phyloP scores from a whole-genome alignment of 2,329 filamentous ascomycete genomes.

The Aspergillus fumigatiaffinis region DNA sequence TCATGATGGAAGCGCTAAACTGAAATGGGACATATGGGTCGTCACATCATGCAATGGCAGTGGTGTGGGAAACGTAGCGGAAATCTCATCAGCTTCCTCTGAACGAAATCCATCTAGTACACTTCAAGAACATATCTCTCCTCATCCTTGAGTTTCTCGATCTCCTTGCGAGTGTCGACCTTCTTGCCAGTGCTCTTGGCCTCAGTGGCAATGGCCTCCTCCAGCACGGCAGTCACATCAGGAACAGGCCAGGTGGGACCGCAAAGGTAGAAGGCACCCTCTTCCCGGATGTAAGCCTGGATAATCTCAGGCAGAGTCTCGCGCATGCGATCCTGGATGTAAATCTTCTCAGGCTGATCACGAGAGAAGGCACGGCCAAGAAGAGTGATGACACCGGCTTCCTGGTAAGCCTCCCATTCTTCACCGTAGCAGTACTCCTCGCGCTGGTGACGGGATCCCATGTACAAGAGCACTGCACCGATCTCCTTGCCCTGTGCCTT shows the following conservation, averaged over 20 bases:
- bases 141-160: slow-evolving; percentile 95
- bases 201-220: slow-evolving; percentile 82
- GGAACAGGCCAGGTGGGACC: slow-evolving; percentile 98
- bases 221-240: slow-evolving; percentile 87
- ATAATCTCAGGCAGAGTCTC: slow-evolving; percentile 79
- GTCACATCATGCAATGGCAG: slow-evolving; percentile 3
- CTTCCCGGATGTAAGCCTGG: slow-evolving; percentile 78
- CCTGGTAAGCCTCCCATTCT: slow-evolving; percentile 98
- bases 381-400: slow-evolving; percentile 89
- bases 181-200: slow-evolving; percentile 67
- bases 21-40: slow-evolving; percentile 12
- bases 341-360: slow-evolving; percentile 97
- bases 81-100: not conserved
- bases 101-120: slow-evolving; percentile 58
- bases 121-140: slow-evolving; percentile 94
- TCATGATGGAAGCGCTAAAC: slow-evolving; percentile 17
- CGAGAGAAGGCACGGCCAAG: slow-evolving; percentile 92
- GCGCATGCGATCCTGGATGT: slow-evolving; percentile 98
- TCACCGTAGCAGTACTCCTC: slow-evolving; percentile 99
- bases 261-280: slow-evolving; percentile 94
- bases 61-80: not conserved
- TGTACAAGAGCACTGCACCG: slow-evolving; percentile 88
- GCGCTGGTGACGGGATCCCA: slow-evolving; percentile 93
- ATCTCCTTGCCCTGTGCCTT: slow-evolving; percentile 97
- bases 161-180: slow-evolving; percentile 82